Evolutionary conservation across 2,329 filamentous ascomycete species (phyloP).

Genomic region (Aciculosporium take): DNA sequence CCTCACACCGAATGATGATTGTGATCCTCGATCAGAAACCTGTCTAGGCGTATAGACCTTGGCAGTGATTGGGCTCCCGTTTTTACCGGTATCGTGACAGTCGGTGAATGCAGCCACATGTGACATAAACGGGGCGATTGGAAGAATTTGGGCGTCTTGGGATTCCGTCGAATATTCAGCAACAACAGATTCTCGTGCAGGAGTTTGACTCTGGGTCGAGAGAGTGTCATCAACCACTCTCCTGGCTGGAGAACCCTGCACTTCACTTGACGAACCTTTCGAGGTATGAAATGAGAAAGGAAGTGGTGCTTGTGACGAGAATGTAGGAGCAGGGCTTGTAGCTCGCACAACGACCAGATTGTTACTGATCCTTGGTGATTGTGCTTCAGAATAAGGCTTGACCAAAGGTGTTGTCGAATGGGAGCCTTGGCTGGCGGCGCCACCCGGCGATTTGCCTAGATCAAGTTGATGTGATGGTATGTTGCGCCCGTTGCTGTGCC

Average conservation of each 20-base stretch:
- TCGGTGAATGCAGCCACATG: constrained; percentile 7
- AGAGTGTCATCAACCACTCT: constrained; percentile 4
- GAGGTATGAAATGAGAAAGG: constrained; percentile 1
- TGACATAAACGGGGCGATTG: constrained; percentile 6
- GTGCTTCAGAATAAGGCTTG: background rate
- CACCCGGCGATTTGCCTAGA: background rate
- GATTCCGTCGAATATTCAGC: constrained; percentile 6
- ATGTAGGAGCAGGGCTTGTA: constrained; percentile 5
- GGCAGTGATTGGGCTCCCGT: background rate
- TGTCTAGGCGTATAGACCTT: background rate
- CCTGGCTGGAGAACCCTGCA: background rate
- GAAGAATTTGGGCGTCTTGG: constrained; percentile 17
- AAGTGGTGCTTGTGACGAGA: constrained; percentile 8
- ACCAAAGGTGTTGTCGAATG: background rate
- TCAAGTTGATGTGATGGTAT: constrained; percentile 15
- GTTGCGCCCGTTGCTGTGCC: constrained; percentile 1
- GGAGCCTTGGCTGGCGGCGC: background rate
- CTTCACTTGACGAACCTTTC: constrained; percentile 3
- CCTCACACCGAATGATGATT: background rate
- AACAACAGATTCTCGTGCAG: background rate
- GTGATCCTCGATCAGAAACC: background rate
- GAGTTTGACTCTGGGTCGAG: background rate
- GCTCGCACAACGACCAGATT: background rate
- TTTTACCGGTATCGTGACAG: constrained; percentile 7
- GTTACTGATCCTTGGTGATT: background rate